A percentile compares a stretch with the other conserved stretches of the same genome.
phyloP scores from a whole-genome alignment of 2,329 filamentous ascomycete species.

The Fusarium xylarioides region DNA sequence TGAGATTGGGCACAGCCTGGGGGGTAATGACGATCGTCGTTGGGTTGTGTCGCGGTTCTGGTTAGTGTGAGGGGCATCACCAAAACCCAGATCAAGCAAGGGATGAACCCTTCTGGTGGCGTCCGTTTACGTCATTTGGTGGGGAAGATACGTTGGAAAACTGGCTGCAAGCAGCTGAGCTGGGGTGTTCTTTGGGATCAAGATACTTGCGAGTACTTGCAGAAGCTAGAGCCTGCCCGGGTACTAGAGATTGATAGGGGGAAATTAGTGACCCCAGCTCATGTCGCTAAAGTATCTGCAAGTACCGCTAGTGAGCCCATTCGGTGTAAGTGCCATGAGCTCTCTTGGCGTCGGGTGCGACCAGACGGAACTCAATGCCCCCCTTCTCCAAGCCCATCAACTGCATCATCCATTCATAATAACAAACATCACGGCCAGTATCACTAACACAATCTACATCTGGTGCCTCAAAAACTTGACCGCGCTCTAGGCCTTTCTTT shows the following conservation, averaged over 20 bases:
- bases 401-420: conserved; percentile 30
- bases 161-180: conserved; percentile 27
- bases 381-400: conserved; percentile 20
- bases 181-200: background rate
- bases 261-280: background rate
- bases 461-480: background rate
- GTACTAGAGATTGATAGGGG: background rate
- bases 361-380: conserved; percentile 9
- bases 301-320: conserved; percentile 5
- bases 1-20: conserved; percentile 12
- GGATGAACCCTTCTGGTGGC: conserved; percentile 23
- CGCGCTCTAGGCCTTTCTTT: background rate
- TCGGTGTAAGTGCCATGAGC: conserved; percentile 31
- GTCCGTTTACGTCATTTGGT: conserved; percentile 33
- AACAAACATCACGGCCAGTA: conserved; percentile 18
- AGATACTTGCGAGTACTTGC: background rate
- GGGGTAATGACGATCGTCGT: conserved; percentile 30
- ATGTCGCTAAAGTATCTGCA: background rate
- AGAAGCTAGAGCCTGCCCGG: background rate
- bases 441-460: conserved; percentile 3
- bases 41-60: conserved; percentile 15
- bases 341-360: conserved; percentile 25
- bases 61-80: conserved; percentile 31
- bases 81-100: conserved; percentile 11
- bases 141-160: conserved; percentile 15